Base-by-base conservation (phyloP, 345 rosid genomes). In the Atalantia buxifolia region DNA sequence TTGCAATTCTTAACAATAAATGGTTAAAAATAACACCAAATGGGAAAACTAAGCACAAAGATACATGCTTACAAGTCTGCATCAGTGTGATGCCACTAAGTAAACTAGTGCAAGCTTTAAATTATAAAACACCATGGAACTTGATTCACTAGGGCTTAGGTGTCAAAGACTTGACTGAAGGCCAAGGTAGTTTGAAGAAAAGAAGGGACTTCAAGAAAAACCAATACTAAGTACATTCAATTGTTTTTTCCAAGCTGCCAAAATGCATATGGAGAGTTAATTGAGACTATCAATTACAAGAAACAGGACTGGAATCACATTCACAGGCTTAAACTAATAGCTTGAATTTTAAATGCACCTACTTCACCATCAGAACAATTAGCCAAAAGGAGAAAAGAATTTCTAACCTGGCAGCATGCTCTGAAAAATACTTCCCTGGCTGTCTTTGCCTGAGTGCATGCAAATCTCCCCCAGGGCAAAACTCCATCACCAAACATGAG, bases 381-480 rank as follows among this genome's bases (percentile, higher is more conserved):
- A 56, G 6, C 60, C 5, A 64, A 27, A 67, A 69, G 68, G 65
- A 53, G 62, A 61, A 50, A 60, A 77, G 33, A 67, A 33, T 36
- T 66, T 36, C 84, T 62, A 69, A 95, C 99, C 96, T 85, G 40
- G 94, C 99, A 66, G 98, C 99, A 68, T 92, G 91, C 82, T 95
- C 99, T 4, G 93, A 81, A 80, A 95, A 95, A 85, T 82, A 88
- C 77, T 95, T 93, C 50, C 97, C 98, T 4, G 90, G 97, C 83
- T 92, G 98, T 73, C 87, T 90, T 81, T 93, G 98, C 83, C 93
- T 71, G 74, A 93, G 92, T 33, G 93, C 87, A 82, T 93, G 93
- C 79, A 95, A 80, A 80, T 93, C 98, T 66, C 99, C 98, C 0
- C 97, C 98, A n/a, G 99, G 98, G 80, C 99, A 95, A 77, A 91